phyloP scores from a whole-genome alignment of 768 basidiomycete genomes.

The Tricholomella constricta region DNA sequence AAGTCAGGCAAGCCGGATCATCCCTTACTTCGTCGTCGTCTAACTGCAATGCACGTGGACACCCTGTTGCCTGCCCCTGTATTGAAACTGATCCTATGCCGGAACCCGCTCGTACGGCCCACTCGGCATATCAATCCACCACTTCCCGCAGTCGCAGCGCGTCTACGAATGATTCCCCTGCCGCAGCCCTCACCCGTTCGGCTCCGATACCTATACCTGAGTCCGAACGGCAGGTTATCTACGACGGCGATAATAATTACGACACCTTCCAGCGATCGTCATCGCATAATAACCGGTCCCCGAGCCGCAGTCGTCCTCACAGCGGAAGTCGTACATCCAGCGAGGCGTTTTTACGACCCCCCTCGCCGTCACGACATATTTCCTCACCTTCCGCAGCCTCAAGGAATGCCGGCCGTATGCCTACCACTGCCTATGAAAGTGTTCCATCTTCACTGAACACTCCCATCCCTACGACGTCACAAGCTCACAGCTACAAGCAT shows the following conservation, averaged over 20 bases:
- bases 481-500: slow-evolving; percentile 26
- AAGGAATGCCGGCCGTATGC: neutral
- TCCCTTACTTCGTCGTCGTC: slow-evolving; percentile 3
- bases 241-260: slow-evolving; percentile 6
- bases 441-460: neutral
- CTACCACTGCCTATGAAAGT: neutral
- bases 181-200: neutral
- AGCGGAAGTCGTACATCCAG: slow-evolving; percentile 21
- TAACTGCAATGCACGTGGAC: slow-evolving; percentile 24
- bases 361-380: neutral
- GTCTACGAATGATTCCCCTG: neutral
- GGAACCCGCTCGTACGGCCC: neutral
- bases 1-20: slow-evolving; percentile 8
- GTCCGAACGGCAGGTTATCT: slow-evolving; percentile 1
- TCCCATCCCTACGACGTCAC: slow-evolving; percentile 14
- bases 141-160: slow-evolving; percentile 11
- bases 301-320: slow-evolving; percentile 1
- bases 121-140: slow-evolving; percentile 6
- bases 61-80: slow-evolving; percentile 22
- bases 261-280: slow-evolving; percentile 23
- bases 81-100: slow-evolving; percentile 7
- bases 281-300: slow-evolving; percentile 27
- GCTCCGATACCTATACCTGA: slow-evolving; percentile 13
- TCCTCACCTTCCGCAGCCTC: neutral
- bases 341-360: neutral